Percentiles rank a stretch among this genome's conserved stretches.
phyloP scores from a whole-genome alignment of 2,329 filamentous ascomycete genomes.

The Daldinia sp. region DNA sequence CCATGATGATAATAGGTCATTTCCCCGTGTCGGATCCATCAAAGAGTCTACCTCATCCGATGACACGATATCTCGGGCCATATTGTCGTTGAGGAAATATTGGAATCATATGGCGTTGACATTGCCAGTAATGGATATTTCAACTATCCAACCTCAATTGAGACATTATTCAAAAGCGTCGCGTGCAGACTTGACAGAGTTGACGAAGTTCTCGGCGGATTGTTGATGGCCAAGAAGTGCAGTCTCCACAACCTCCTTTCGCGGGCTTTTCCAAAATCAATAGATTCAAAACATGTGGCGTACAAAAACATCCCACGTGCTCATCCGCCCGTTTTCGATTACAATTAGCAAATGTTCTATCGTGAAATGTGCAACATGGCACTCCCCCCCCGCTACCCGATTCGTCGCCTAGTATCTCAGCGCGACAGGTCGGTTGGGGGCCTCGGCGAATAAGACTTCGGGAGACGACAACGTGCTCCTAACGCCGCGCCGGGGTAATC shows the following conservation, averaged over 20 bases:
- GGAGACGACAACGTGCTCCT: conserved; percentile 29
- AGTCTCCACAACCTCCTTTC: neutral
- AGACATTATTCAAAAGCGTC: neutral
- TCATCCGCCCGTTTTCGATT: conserved; percentile 11
- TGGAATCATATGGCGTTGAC: too few relatives aligned
- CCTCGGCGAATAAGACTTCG: conserved; percentile 31
- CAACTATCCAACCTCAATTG: neutral
- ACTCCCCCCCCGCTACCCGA: conserved; percentile 6
- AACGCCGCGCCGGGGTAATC: conserved; percentile 16
- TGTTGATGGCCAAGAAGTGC: neutral
- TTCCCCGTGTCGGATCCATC: too few relatives aligned
- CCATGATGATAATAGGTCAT: too few relatives aligned
- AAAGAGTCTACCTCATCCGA: too few relatives aligned
- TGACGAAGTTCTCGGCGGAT: neutral
- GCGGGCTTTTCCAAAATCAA: too few relatives aligned
- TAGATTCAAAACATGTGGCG: too few relatives aligned
- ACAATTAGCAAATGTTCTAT: neutral
- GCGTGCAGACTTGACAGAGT: neutral
- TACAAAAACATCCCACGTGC: conserved; percentile 23
- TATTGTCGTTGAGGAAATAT: too few relatives aligned
- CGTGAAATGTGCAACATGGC: neutral
- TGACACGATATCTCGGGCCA: too few relatives aligned
- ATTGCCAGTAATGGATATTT: too few relatives aligned
- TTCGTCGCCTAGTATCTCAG: conserved; percentile 24
- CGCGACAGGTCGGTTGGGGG: neutral